Conservation (phyloP, 192 early-diverging fungal genomes). For the Gamsiella multidivaricata region DNA sequence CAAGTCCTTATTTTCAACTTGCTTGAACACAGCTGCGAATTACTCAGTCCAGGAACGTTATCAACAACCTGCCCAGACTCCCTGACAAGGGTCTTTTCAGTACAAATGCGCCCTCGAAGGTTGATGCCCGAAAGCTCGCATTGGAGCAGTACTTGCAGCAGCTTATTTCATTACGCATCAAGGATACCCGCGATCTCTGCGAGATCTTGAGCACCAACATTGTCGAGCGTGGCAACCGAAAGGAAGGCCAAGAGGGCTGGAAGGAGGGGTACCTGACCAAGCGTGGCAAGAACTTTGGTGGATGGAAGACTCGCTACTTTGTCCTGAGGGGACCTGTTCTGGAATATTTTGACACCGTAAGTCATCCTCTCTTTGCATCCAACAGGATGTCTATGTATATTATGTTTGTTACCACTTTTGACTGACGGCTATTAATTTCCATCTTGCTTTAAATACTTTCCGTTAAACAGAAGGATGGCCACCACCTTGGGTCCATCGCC, state of each 20-base stretch:
- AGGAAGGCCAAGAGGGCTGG: conserved; percentile 58
- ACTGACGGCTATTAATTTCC: neutral
- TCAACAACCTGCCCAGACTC: conserved; percentile 75
- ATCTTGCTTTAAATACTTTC: conserved; percentile 6
- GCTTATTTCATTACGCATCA: conserved; percentile 67
- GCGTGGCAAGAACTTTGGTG: conserved; percentile 96
- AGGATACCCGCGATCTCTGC: conserved; percentile 72
- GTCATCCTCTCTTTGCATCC: conserved; percentile 1
- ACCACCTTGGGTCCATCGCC: conserved; percentile 77
- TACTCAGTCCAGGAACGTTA: conserved; percentile 50
- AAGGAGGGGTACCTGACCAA: conserved; percentile 93
- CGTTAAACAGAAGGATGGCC: conserved; percentile 72
- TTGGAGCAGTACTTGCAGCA: conserved; percentile 88
- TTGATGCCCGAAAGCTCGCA: conserved; percentile 85
- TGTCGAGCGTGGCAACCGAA: conserved; percentile 56
- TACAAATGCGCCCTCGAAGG: conserved; percentile 84
- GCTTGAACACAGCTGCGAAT: conserved; percentile 47
- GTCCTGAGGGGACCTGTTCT: conserved; percentile 72
- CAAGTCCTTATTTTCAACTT: conserved; percentile 4
- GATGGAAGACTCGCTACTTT: conserved; percentile 94
- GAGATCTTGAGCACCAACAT: conserved; percentile 83
- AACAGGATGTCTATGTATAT: no score
- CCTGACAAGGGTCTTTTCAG: conserved; percentile 89
- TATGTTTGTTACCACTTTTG: neutral
- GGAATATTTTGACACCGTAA: conserved; percentile 86